Base-by-base conservation (phyloP, 148 eudicot species). In the Limonium bicolor region DNA sequence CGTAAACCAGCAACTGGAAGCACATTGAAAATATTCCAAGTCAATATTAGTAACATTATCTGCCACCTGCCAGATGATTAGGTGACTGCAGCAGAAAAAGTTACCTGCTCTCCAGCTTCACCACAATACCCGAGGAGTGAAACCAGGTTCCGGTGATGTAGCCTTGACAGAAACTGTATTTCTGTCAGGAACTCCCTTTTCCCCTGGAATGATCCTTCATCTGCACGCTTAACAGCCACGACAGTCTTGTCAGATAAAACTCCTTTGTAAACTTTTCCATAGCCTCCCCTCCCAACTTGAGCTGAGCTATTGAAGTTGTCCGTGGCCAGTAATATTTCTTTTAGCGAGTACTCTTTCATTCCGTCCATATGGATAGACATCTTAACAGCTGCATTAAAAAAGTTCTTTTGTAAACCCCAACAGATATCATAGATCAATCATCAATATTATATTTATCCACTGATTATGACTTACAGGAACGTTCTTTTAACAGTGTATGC, bases 81-180 rank as follows among this genome's bases (percentile, higher is more conserved):
- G n/a, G n/a, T n/a, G n/a, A n/a, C n/a, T n/a, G n/a, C n/a, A n/a
- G n/a, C n/a, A n/a, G n/a, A n/a, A n/a, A n/a, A n/a, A n/a, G n/a
- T n/a, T 68, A 84, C 94, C 88, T 84, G 94, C 67, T 80, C 95
- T 17, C 76, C 82, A 60, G 71, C 81, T 41, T 84, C 90, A 40
- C 66, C 78, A 57, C 88, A 79, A 27, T 73, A 79, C 28, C 94
- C 88, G 41, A 79, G 11, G 61, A 84, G 62, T 27, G 88, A 63
- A 24, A 84, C 90, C 1, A 84, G 64, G 54, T 84, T 80, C 15
- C 78, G 43, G 41, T 84, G 94, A 64, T 84, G 94, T 50, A 84
- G 24, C 67, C 94, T 76, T 12, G 94, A 84, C 25, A 84, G 49
- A 23, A 80, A 28, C 58, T 79, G 71, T 32, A 83, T 83, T 55